Conservation (phyloP, 306 rosid genomes). For the Dryas octopetala region DNA sequence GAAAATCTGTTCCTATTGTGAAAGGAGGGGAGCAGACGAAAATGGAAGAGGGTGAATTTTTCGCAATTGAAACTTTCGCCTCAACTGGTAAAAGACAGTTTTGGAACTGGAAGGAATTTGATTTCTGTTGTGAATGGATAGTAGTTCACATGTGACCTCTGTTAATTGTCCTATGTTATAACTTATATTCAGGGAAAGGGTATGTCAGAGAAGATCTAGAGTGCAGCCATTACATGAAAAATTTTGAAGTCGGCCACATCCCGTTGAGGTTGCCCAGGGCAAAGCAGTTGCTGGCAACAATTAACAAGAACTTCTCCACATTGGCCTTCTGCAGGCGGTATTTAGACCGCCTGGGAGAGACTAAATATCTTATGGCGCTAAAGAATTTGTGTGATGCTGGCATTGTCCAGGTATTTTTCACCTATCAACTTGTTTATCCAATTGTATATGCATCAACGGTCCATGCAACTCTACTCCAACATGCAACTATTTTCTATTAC, state of each 20-base stretch:
- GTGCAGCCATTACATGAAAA: slow-evolving; percentile 98
- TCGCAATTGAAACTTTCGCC: slow-evolving; percentile 90
- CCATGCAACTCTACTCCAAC: neutral
- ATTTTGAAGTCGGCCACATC: slow-evolving; percentile 82
- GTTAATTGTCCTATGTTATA: slow-evolving; percentile 7
- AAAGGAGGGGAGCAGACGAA: slow-evolving; percentile 99
- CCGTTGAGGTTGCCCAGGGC: slow-evolving; percentile 94
- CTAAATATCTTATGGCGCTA: slow-evolving; percentile 91
- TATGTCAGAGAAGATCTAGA: slow-evolving; percentile 95
- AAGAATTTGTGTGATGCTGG: slow-evolving; percentile 85
- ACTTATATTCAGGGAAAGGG: slow-evolving; percentile 74
- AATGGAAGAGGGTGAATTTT: slow-evolving; percentile 99
- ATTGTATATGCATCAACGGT: neutral
- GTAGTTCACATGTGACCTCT: slow-evolving; percentile 16
- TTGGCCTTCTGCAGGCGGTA: slow-evolving; percentile 92
- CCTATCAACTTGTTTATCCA: neutral
- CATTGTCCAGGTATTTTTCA: slow-evolving; percentile 74
- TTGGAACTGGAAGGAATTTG: slow-evolving; percentile 13
- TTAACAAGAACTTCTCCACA: slow-evolving; percentile 91
- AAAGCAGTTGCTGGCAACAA: slow-evolving; percentile 79
- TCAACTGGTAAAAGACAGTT: slow-evolving; percentile 71
- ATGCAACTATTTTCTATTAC: neutral
- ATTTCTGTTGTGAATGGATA: slow-evolving; percentile 10
- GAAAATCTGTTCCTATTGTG: slow-evolving; percentile 90
- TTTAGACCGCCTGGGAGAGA: slow-evolving; percentile 92